Evolutionary conservation across 176 grass and related monocot genomes (phyloP).

Genomic region (Stipa capillata): DNA sequence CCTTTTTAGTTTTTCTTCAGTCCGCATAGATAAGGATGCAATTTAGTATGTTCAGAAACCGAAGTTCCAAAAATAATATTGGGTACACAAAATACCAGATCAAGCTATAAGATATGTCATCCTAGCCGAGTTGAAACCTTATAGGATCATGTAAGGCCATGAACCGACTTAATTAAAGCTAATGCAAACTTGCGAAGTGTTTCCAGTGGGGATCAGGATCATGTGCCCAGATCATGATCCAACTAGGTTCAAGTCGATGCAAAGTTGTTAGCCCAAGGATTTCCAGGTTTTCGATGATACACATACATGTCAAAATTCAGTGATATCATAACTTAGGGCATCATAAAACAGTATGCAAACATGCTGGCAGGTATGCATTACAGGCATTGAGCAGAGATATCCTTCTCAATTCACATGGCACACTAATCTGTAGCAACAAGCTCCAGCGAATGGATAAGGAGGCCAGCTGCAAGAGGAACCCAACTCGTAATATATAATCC

Average conservation of each 20-base stretch:
- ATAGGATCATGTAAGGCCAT: background rate
- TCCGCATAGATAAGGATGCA: background rate
- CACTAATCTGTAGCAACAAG: background rate
- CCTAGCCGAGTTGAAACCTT: background rate
- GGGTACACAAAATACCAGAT: background rate
- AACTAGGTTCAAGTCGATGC: background rate
- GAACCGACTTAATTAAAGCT: background rate
- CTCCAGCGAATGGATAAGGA: slow-evolving; percentile 11
- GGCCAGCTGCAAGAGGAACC: slow-evolving; percentile 20
- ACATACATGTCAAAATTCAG: no score
- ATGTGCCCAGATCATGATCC: background rate
- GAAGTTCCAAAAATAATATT: background rate
- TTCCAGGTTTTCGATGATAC: background rate
- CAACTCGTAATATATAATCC: background rate
- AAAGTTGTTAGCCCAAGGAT: background rate
- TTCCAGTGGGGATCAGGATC: background rate
- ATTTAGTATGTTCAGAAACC: background rate
- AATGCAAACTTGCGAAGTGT: background rate
- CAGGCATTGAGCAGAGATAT: slow-evolving; percentile 5
- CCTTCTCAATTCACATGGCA: background rate
- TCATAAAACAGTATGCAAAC: background rate
- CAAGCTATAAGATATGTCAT: background rate
- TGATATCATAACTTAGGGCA: background rate
- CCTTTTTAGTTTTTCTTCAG: background rate
- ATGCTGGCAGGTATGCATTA: background rate